These are phyloP conservation scores for Groenewaldozyma tartarivorans DNA, from an alignment of 805 yeast species.

Conservation along the genomic window DNA sequence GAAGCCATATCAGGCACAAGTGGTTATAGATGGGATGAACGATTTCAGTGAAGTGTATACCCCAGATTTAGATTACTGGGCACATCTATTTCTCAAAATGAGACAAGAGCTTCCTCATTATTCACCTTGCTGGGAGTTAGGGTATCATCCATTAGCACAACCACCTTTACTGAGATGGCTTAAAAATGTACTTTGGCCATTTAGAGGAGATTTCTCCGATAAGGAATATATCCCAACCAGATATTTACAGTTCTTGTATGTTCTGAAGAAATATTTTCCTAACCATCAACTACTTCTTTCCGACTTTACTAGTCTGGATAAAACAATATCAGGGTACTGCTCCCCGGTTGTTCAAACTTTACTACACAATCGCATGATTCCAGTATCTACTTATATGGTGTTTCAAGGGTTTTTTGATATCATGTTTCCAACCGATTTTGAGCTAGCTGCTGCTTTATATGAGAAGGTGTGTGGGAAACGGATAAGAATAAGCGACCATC, in stretches of 20 bases:
- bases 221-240: slow-evolving; percentile 82
- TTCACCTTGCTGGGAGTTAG: slow-evolving; percentile 23
- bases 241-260: slow-evolving; percentile 51
- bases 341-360: slow-evolving; percentile 78
- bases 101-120: slow-evolving; percentile 31
- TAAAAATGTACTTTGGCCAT: slow-evolving; percentile 49
- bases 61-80: slow-evolving; percentile 22
- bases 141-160: slow-evolving; percentile 54
- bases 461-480: slow-evolving; percentile 52
- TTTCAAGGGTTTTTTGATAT: slow-evolving; percentile 81
- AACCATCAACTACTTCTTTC: slow-evolving; percentile 65
- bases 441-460: slow-evolving; percentile 51
- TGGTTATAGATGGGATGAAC: slow-evolving; percentile 59
- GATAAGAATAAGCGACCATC: slow-evolving; percentile 46
- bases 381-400: slow-evolving; percentile 68
- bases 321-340: slow-evolving; percentile 43
- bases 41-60: slow-evolving; percentile 64
- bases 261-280: slow-evolving; percentile 58
- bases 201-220: slow-evolving; percentile 54
- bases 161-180: slow-evolving; percentile 33
- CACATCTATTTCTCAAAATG: slow-evolving; percentile 45
- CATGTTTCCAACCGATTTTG: slow-evolving; percentile 77
- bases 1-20: slow-evolving; percentile 69
- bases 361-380: slow-evolving; percentile 55
- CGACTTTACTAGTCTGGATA: slow-evolving; percentile 46